Evolutionary conservation across 129 eudicot species (phyloP), one percentile per base, ranked within the genome.

Genomic region (Flaveria ramosissima): DNA sequence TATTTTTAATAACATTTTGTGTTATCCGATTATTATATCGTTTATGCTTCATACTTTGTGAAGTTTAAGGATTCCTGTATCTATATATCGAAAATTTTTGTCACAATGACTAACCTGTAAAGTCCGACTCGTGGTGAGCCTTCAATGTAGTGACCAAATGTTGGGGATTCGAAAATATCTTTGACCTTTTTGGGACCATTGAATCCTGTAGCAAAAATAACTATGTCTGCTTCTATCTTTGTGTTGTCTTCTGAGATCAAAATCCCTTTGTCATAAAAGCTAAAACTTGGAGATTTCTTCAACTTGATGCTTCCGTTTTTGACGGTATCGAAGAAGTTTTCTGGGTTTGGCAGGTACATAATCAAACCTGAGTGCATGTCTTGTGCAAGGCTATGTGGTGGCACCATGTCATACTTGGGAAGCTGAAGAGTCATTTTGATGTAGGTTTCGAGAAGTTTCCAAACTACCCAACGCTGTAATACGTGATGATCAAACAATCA

Each of bases 141-240:
- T 1, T 52, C 36, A 12, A 90, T 85, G 79, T 1, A 41, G 9
- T 88, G 68, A 56, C 81, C 85, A 15, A 87, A 83, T 7, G 26
- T 43, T 51, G 83, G 68, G 1, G 88, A 85, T 6, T 45, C 67
- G 21, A 89, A 89, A 11, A 89, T 71, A 47, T 80, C 62, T 73
- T 71, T 76, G 71, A 89, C 81, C 77, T 89, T 89, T 6, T 78
- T 70, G 9, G 42, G 71, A 48, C 90, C 89, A 32, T 69, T 85
- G 39, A 80, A 89, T 20, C 96, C 96, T 7, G 96, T 89, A 4
- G 89, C 88, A 24, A 89, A 45, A 36, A 89, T 82, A 23, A 86
- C 95, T 14, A 89, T 24, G 39, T 89, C 91, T 14, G 78, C 66
- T 46, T 78, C 60, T 24, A 87, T 2, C 0, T 80, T 70, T 10